A percentile compares a stretch with the other conserved stretches of the same genome.
Evolutionary conservation across 2,329 filamentous ascomycete genomes (phyloP).

Genomic region (Colletotrichum sp.): DNA sequence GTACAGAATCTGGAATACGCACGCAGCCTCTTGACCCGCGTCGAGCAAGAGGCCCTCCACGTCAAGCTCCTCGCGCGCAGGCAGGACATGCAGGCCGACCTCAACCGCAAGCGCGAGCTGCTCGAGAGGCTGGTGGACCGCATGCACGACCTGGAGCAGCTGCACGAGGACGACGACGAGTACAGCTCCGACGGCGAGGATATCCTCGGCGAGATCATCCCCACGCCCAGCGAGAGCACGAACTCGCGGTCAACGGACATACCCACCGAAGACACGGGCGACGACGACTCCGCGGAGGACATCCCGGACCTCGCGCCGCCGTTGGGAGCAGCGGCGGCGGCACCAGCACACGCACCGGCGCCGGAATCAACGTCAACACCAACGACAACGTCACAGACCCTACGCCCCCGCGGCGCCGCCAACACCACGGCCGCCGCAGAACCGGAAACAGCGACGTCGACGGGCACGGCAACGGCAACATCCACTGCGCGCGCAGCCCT

Average conservation of each 20-base stretch:
- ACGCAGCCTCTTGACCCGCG: conserved; percentile 68
- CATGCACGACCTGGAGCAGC: conserved; percentile 70
- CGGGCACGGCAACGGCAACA: conserved; percentile 36
- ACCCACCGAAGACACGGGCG: conserved; percentile 24
- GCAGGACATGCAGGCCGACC: conserved; percentile 65
- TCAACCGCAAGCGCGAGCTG: conserved; percentile 68
- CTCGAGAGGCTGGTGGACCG: conserved; percentile 71
- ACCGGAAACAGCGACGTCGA: conserved; percentile 23
- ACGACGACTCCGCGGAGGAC: conserved; percentile 16
- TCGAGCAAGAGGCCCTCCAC: conserved; percentile 72
- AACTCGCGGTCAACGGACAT: conserved; percentile 36
- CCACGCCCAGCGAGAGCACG: conserved; percentile 59
- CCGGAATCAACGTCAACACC: not conserved
- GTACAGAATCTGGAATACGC: conserved; percentile 76
- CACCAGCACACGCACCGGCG: not conserved
- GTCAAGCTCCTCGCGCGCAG: conserved; percentile 64
- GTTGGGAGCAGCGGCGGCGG: not conserved
- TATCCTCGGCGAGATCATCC: conserved; percentile 58
- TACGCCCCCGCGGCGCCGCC: conserved; percentile 36
- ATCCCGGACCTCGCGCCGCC: conserved; percentile 1
- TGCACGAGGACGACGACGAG: conserved; percentile 42
- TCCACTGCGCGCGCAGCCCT: conserved; percentile 47
- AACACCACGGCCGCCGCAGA: conserved; percentile 22
- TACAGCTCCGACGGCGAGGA: conserved; percentile 63
- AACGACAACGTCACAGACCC: conserved; percentile 20